Base-by-base conservation (phyloP, 805 yeast genomes). In the Grigorovia yakushimaensis region DNA sequence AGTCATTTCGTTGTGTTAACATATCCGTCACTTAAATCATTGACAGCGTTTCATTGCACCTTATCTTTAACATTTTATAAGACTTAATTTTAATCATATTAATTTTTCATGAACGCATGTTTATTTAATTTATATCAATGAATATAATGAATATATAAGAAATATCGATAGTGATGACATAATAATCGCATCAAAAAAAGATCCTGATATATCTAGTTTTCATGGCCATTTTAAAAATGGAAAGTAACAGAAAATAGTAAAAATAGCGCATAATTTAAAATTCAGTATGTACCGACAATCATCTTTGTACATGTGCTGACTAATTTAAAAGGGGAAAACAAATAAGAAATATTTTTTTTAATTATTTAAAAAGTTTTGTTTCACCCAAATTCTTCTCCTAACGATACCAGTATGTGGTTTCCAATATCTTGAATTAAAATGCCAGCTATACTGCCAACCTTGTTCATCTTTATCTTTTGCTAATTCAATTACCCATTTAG, bases 371-470 rank as follows among this genome's bases (percentile, higher is more conserved):
- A 42, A 42, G 18, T 39, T 21, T 19, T 8, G 30, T 39, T 81
- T 66, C 42, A 74, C 68, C 91, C 93, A 85, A 2, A 78, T 60
- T 24, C 94, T 64, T 53, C 84, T 71, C 46, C 95, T 64, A 2
- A 82, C 85, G 59, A 78, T 74, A 1, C 84, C 82, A 50, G 75
- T 67, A 52, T 71, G 69, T 3, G 85, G 86, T 54, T 79, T 77
- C 95, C 95, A 85, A 42, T 62, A 58, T 22, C 54, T 55, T 19
- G 75, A 65, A 9, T 67, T 61, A 50, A 81, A 75, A 21, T 72
- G 54, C 64, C 76, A 68, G 48, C 84, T 72, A 57, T 85, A 86
- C 30, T 73, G 60, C 95, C 95, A 85, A n/a, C 95, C 95, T 57
- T 82, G 84, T 55, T 84, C 89, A 61, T 85, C 95, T 19, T 78